Percentiles rank a stretch among this genome's conserved stretches.
Conservation (phyloP, 352 stramenopile genomes). For the Plasmopara halstedii region DNA sequence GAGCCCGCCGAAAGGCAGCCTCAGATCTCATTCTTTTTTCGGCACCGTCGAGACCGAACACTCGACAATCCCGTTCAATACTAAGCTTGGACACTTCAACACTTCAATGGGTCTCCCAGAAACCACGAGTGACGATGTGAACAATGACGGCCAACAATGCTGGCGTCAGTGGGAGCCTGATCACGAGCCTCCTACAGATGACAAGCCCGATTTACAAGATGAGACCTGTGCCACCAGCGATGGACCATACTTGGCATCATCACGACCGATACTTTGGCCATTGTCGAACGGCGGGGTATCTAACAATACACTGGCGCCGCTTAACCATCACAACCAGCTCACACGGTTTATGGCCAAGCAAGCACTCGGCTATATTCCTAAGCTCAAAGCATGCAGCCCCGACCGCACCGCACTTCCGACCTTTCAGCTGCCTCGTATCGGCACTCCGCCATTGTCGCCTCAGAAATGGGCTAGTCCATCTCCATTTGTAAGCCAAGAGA, state of each 20-base stretch:
- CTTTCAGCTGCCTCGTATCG: constrained; percentile 43
- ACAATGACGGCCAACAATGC: constrained; percentile 10
- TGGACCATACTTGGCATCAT: background rate
- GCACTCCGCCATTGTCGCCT: constrained; percentile 38
- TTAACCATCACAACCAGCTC: constrained; percentile 46
- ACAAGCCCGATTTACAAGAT: constrained; percentile 6
- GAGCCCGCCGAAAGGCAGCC: constrained; percentile 1
- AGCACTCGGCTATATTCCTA: constrained; percentile 49
- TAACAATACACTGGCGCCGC: constrained; percentile 11
- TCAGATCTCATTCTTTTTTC: constrained; percentile 7
- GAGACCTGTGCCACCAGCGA: constrained; percentile 2
- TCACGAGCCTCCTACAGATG: constrained; percentile 19
- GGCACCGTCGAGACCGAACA: constrained; percentile 12
- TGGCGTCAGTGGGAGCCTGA: constrained; percentile 25
- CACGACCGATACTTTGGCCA: constrained; percentile 1
- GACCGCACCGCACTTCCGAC: constrained; percentile 20
- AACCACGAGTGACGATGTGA: constrained; percentile 27
- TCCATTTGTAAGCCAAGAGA: constrained; percentile 11
- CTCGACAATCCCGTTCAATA: constrained; percentile 1
- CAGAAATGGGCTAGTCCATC: constrained; percentile 28
- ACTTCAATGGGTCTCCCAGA: constrained; percentile 19
- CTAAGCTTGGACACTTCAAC: background rate
- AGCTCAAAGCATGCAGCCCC: constrained; percentile 27
- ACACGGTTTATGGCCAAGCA: constrained; percentile 62
- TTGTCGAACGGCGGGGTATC: background rate